These are phyloP conservation scores for Colletotrichum melonis DNA, from an alignment of 2,329 filamentous ascomycete species.

Conservation along the genomic window DNA sequence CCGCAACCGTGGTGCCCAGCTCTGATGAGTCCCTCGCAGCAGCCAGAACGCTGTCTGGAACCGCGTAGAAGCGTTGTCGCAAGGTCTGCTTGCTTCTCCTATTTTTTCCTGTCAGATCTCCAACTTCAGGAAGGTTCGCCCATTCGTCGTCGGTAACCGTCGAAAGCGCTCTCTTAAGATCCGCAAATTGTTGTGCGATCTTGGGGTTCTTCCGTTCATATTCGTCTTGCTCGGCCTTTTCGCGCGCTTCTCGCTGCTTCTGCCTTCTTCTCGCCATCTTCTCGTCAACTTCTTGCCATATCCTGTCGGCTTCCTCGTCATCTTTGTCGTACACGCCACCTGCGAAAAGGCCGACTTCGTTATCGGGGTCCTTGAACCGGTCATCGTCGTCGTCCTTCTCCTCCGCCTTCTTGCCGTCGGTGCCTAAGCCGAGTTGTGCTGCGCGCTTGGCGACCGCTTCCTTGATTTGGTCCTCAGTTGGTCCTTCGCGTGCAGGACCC, in stretches of 20 bases:
- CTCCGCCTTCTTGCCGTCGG: slow-evolving; percentile 76
- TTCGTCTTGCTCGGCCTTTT: slow-evolving; percentile 90
- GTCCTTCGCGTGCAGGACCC: slow-evolving; percentile 92
- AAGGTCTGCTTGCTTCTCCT: slow-evolving; percentile 85
- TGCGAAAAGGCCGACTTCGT: slow-evolving; percentile 94
- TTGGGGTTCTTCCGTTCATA: slow-evolving; percentile 98
- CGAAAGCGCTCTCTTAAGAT: slow-evolving; percentile 89
- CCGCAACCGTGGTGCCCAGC: slow-evolving; percentile 87
- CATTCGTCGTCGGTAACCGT: slow-evolving; percentile 95
- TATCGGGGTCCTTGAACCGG: slow-evolving; percentile 95
- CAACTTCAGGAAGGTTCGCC: slow-evolving; percentile 94
- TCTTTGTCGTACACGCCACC: slow-evolving; percentile 97
- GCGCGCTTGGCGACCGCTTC: slow-evolving; percentile 96
- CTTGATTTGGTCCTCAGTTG: slow-evolving; percentile 98
- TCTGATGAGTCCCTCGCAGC: slow-evolving; percentile 84
- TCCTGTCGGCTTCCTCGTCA: slow-evolving; percentile 96
- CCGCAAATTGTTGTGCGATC: slow-evolving; percentile 97
- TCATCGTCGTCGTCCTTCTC: slow-evolving; percentile 79
- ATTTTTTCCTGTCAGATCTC: slow-evolving; percentile 95
- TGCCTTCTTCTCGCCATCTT: slow-evolving; percentile 94
- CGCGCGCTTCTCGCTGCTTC: slow-evolving; percentile 93
- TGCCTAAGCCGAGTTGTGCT: slow-evolving; percentile 79
- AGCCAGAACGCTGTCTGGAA: slow-evolving; percentile 94
- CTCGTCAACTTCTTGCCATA: slow-evolving; percentile 96
- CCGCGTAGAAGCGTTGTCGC: slow-evolving; percentile 90